Conservation (phyloP, 331 rosid species). For the Rosa hybrid region DNA sequence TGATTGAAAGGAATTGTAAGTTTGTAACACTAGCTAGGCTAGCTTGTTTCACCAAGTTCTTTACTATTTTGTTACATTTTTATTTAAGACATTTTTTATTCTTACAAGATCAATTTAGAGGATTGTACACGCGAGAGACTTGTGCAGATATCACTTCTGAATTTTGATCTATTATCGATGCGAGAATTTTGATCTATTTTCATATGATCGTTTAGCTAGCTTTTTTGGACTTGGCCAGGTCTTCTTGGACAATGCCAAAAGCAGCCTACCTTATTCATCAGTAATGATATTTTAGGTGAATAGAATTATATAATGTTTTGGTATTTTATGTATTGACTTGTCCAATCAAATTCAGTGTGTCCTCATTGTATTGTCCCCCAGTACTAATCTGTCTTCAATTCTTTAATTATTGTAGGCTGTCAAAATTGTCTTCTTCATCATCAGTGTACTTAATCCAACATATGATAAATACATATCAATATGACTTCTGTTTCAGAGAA, state of each 20-base stretch:
- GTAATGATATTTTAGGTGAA: constrained; percentile 1
- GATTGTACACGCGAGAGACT: background rate
- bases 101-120: too few relatives aligned
- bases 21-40: too few relatives aligned
- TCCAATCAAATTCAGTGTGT: constrained; percentile 29
- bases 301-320: constrained; percentile 6
- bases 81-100: too few relatives aligned
- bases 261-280: background rate
- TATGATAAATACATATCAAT: background rate
- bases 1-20: too few relatives aligned
- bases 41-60: too few relatives aligned
- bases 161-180: background rate
- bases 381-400: background rate
- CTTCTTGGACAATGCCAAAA: background rate
- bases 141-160: background rate
- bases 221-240: background rate
- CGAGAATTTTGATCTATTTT: too few relatives aligned
- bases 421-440: constrained; percentile 8
- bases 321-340: constrained; percentile 11
- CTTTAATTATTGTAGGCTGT: constrained; percentile 10
- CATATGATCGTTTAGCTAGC: background rate
- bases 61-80: too few relatives aligned
- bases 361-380: constrained; percentile 12
- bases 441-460: background rate
- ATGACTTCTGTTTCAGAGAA: too few relatives aligned